Base-by-base conservation (phyloP, 352 stramenopile species). In the Aphanomyces invadans region DNA sequence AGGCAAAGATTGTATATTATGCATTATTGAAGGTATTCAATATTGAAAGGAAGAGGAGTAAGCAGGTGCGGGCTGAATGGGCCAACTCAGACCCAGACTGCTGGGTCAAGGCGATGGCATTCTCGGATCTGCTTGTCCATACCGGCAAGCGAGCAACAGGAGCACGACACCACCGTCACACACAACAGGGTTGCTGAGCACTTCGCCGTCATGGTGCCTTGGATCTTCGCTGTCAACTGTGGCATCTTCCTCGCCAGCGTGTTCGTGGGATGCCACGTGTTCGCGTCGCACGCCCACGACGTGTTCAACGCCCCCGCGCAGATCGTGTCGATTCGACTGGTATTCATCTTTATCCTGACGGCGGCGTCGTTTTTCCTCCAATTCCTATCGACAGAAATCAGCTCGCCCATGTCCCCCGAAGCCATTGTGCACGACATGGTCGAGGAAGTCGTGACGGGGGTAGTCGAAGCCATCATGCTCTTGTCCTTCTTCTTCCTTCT, bases 381-480 rank as follows among this genome's bases (percentile, higher is more conserved):
- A 26, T 57, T 33, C 49, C 49, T 57, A 9, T 57, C 49, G 21
- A 57, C 49, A 12, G 49, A 57, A 33, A 7, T 57, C 49, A 57
- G 5, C 17, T 33, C 4, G 15, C 49, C 49, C 0, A 17, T 12
- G 25, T 57, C 49, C 25, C 21, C 49, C 19, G 21, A 32, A 29
- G 25, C 49, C 49, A 57, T 57, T 28, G 4, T 32, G 11, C 49
- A 57, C 49, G 49, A 57, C 49, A 57, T 57, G 49, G 29, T 57
- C 29, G 49, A 57, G 29, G 49, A 57, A 29, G 29, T 57, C 29
- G 25, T 57, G 21, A 57, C 49, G 5, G 49, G 49, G 11, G 23
- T 57, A n/a, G 49, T 57, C 1, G 49, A 57, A 57, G 17, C 49
- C 25, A 57, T 57, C 49, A 57, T 57, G 49, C 49, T 57, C 21